Evolutionary conservation across 495 filamentous ascomycete genomes (phyloP), one percentile per base, ranked within the genome.

Genomic region (Thozetella sp.): DNA sequence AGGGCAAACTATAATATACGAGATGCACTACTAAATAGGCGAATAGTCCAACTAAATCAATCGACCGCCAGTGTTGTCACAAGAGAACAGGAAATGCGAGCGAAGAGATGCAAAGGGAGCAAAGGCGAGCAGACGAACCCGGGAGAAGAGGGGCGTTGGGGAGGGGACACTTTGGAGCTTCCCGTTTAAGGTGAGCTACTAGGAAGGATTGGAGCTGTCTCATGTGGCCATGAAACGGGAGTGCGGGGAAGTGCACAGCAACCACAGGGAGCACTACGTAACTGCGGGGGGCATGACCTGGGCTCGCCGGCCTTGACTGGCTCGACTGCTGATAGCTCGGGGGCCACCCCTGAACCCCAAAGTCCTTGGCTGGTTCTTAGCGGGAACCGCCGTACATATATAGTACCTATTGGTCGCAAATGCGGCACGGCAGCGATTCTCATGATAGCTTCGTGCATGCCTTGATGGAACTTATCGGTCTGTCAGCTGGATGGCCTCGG

Each of bases 231-330:
- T 48, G 43, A 48, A 48, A 48, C 43, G n/a, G n/a, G 43, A 48
- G 20, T 48, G 43, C 43, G 43, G 43, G 43, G 43, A 48, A 48
- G 43, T n/a, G n/a, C 43, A 48, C 10, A 48, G 43, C 43, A 48
- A 48, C 43, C 43, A 4, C 43, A 11, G 10, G n/a, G 9, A 48
- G 3, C n/a, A 48, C 43, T 4, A 48, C 43, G 43, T 48, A 48
- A 48, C 43, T 48, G 43, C 43, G 43, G 43, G 43, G 43, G 43
- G n/a, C 43, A n/a, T 48, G 43, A 48, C 3, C 10, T 4, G 43
- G 3, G 10, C 43, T 3, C 43, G 12, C 6, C 30, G 15, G 30
- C 30, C 30, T 6, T 37, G 30, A 37, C 6, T 37, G 30, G 30
- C 15, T 15, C 30, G 15, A 6, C 15, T 6, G 30, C 15, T n/a